Conservation (phyloP, 2,329 filamentous ascomycete species). For the Nemania sp. region DNA sequence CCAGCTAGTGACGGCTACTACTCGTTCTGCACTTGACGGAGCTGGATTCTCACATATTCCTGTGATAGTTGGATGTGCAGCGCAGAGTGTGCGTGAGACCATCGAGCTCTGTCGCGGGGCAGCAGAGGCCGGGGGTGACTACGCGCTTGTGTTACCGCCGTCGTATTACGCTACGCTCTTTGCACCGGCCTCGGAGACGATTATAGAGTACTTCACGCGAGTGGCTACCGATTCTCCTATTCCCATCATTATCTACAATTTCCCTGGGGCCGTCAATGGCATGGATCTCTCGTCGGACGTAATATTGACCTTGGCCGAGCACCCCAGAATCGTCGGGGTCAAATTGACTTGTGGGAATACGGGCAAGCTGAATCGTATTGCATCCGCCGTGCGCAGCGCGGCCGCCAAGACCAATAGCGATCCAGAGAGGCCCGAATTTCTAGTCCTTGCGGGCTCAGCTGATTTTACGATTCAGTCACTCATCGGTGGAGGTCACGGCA, state of each 20-base stretch:
- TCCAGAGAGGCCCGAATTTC: slow-evolving; percentile 52
- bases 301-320: slow-evolving; percentile 61
- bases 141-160: slow-evolving; percentile 74
- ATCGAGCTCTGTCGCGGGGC: slow-evolving; percentile 71
- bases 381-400: slow-evolving; percentile 56
- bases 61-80: slow-evolving; percentile 75
- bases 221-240: slow-evolving; percentile 67
- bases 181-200: slow-evolving; percentile 60
- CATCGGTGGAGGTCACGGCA: slow-evolving; percentile 69
- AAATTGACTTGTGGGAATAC: slow-evolving; percentile 74
- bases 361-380: slow-evolving; percentile 68
- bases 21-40: slow-evolving; percentile 68
- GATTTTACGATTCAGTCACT: slow-evolving; percentile 73
- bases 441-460: slow-evolving; percentile 72
- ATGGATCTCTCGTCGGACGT: slow-evolving; percentile 66
- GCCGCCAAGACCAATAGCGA: background rate
- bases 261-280: slow-evolving; percentile 64
- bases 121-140: slow-evolving; percentile 70
- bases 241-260: slow-evolving; percentile 72
- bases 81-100: slow-evolving; percentile 73
- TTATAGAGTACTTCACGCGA: slow-evolving; percentile 67
- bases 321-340: slow-evolving; percentile 69
- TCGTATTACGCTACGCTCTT: slow-evolving; percentile 74
- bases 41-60: slow-evolving; percentile 68
- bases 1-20: slow-evolving; percentile 67